These are phyloP conservation scores for Trichophaea hybrida DNA, from an alignment of 2,329 filamentous ascomycete genomes.

Conservation along the genomic window DNA sequence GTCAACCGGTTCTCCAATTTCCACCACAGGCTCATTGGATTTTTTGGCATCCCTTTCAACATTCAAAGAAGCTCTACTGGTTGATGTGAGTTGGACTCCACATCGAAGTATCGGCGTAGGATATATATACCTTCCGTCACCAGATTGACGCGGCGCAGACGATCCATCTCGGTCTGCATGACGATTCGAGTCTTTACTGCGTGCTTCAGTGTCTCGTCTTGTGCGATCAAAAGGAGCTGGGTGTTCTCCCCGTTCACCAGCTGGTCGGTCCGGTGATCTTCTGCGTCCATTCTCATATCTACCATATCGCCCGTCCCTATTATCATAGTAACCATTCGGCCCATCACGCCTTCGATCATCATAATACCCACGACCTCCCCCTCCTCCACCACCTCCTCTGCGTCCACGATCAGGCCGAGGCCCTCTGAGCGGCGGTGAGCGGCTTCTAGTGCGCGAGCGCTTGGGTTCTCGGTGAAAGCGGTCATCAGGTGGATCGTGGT, in stretches of 20 bases:
- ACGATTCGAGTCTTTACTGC: slow-evolving; percentile 44
- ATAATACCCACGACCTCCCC: slow-evolving; percentile 9
- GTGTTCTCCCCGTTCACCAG: slow-evolving; percentile 49
- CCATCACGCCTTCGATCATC: slow-evolving; percentile 24
- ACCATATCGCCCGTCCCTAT: slow-evolving; percentile 24
- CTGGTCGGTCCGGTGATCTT: slow-evolving; percentile 43
- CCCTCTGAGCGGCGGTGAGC: slow-evolving; percentile 17
- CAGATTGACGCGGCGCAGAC: neutral
- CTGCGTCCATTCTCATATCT: slow-evolving; percentile 34
- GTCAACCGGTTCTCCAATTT: slow-evolving; percentile 50
- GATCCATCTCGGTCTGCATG: neutral
- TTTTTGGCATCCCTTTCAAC: slow-evolving; percentile 5
- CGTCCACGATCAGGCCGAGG: slow-evolving; percentile 10
- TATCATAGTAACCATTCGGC: slow-evolving; percentile 22
- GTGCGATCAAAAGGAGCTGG: slow-evolving; percentile 44
- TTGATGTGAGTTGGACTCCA: neutral
- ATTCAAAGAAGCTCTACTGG: neutral
- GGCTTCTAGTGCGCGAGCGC: slow-evolving; percentile 26
- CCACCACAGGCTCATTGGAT: slow-evolving; percentile 18
- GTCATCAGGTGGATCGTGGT: slow-evolving; percentile 21
- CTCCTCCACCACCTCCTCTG: slow-evolving; percentile 14
- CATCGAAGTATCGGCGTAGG: neutral
- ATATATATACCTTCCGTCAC: slow-evolving; percentile 12
- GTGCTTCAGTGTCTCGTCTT: slow-evolving; percentile 54
- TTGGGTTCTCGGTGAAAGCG: slow-evolving; percentile 23